Percentiles rank a stretch among this genome's conserved stretches.
Evolutionary conservation across 805 yeast species (phyloP).

Genomic region (Helenozyma baotianmanensis): DNA sequence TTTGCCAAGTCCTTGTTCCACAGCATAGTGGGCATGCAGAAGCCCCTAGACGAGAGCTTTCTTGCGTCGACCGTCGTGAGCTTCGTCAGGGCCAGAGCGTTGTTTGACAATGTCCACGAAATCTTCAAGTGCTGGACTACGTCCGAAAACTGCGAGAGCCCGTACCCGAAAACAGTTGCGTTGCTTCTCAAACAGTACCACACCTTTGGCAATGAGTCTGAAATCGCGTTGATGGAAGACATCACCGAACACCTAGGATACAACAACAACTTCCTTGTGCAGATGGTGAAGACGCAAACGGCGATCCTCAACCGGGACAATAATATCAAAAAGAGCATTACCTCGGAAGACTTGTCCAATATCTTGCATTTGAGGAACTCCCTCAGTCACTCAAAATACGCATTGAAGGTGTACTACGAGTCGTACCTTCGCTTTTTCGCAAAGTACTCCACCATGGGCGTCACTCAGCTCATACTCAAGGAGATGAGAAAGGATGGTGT

Average conservation of each 20-base stretch:
- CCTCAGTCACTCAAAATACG: slow-evolving; percentile 10
- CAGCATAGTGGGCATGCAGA: slow-evolving; percentile 18
- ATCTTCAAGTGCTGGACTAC: slow-evolving; percentile 26
- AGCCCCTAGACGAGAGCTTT: slow-evolving; percentile 20
- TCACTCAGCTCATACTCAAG: slow-evolving; percentile 23
- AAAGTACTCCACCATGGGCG: slow-evolving; percentile 22
- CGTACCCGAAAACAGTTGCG: slow-evolving; percentile 24
- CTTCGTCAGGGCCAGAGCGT: slow-evolving; percentile 23
- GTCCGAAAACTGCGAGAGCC: slow-evolving; percentile 17
- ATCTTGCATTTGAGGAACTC: slow-evolving; percentile 13
- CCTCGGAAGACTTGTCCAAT: slow-evolving; percentile 22
- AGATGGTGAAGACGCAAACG: slow-evolving; percentile 19
- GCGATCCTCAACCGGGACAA: slow-evolving; percentile 24
- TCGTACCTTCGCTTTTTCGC: slow-evolving; percentile 25
- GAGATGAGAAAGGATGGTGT: slow-evolving; percentile 24
- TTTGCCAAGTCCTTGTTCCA: slow-evolving; percentile 23
- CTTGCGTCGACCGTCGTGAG: slow-evolving; percentile 24
- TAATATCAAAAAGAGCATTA: slow-evolving; percentile 21
- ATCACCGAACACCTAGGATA: slow-evolving; percentile 17
- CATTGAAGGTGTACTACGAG: slow-evolving; percentile 24
- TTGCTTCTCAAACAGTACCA: slow-evolving; percentile 25
- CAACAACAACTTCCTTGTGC: slow-evolving; percentile 21
- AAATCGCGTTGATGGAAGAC: slow-evolving; percentile 19
- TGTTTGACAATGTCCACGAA: slow-evolving; percentile 26
- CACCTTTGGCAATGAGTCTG: slow-evolving; percentile 25